Conservation (phyloP, 1,284 basidiomycete species). For the Chiua sp. region DNA sequence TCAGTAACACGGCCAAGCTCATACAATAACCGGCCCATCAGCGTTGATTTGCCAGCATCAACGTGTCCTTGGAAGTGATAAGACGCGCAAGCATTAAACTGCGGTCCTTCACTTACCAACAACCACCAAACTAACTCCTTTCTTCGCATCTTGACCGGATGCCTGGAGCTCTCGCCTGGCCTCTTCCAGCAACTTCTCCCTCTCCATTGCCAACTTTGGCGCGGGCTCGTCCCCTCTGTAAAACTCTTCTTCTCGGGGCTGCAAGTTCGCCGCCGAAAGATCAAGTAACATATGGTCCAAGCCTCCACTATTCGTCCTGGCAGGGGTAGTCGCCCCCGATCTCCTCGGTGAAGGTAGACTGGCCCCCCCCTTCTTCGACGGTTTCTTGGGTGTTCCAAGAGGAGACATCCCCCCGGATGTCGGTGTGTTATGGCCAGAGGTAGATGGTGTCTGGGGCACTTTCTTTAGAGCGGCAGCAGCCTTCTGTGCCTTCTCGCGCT, state of each 20-base stretch:
- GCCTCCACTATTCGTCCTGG: slow-evolving; percentile 26
- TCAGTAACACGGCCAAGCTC: slow-evolving; percentile 91
- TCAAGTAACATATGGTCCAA: slow-evolving; percentile 68
- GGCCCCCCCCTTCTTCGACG: slow-evolving; percentile 43
- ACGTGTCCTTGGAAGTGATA: slow-evolving; percentile 75
- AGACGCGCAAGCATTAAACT: slow-evolving; percentile 8
- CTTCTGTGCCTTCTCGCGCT: slow-evolving; percentile 76
- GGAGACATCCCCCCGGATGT: slow-evolving; percentile 52
- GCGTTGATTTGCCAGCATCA: slow-evolving; percentile 97
- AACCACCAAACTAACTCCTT: slow-evolving; percentile 87
- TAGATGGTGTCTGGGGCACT: slow-evolving; percentile 36
- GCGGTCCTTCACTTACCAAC: slow-evolving; percentile 69
- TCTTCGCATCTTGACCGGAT: slow-evolving; percentile 62
- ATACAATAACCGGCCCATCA: slow-evolving; percentile 95
- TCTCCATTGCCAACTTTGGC: slow-evolving; percentile 73
- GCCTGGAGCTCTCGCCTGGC: slow-evolving; percentile 63
- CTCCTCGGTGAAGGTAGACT: slow-evolving; percentile 44
- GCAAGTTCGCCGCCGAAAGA: slow-evolving; percentile 76
- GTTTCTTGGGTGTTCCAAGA: slow-evolving; percentile 32
- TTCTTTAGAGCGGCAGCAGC: slow-evolving; percentile 53
- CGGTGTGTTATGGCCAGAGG: slow-evolving; percentile 39
- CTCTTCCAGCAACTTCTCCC: slow-evolving; percentile 88
- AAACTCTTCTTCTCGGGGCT: slow-evolving; percentile 49
- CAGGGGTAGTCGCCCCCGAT: slow-evolving; percentile 30
- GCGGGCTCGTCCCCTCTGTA: slow-evolving; percentile 55